Base-by-base conservation (phyloP, 2,329 filamentous ascomycete genomes). In the Ophiostoma ips region DNA sequence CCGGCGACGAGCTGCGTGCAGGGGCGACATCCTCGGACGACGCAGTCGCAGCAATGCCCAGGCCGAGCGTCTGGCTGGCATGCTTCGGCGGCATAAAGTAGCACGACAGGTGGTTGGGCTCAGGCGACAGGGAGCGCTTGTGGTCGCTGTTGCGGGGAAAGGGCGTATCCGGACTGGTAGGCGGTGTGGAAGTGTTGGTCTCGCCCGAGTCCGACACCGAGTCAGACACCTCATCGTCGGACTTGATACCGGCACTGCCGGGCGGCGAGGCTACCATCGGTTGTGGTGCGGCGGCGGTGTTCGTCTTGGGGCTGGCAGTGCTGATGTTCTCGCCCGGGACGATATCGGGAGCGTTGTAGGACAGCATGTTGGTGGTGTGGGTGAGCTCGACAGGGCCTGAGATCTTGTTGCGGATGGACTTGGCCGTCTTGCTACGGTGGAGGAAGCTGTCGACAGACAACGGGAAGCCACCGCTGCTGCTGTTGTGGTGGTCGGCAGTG, bases 301-400 rank as follows among this genome's bases (percentile, higher is more conserved):
- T 21, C 35, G n/a, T 36, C 35, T n/a, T 36, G 35, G 5, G 5
- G 15, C 13, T 16, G 15, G 35, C n/a, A 5, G n/a, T 43, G n/a
- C 15, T 5, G 24, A 30, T 43, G 24, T 15, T 43, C 21, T 30
- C 21, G 15, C 40, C 24, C 15, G 21, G 40, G 40, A 73, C 69
- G 55, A 95, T 81, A 62, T 95, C 84, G 47, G 90, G 90, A 10
- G 92, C 89, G 62, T 90, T 90, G 74, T 95, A 95, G 8, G 87
- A 88, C 50, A 95, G 81, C 77, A 94, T 87, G 67, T 96, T 98
- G 58, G 92, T 96, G 5, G 90, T 95, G 53, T 92, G 94, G 46
- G 95, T 72, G 55, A 98, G 75, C 65, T 88, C 82, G 49, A 95
- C 75, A 0, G 92, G 92, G 3, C 75, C 79, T 1, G 92, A 98